Percentiles rank a stretch among this genome's conserved stretches.
Conservation (phyloP, 768 basidiomycete species). For the Lentinula sp. region DNA sequence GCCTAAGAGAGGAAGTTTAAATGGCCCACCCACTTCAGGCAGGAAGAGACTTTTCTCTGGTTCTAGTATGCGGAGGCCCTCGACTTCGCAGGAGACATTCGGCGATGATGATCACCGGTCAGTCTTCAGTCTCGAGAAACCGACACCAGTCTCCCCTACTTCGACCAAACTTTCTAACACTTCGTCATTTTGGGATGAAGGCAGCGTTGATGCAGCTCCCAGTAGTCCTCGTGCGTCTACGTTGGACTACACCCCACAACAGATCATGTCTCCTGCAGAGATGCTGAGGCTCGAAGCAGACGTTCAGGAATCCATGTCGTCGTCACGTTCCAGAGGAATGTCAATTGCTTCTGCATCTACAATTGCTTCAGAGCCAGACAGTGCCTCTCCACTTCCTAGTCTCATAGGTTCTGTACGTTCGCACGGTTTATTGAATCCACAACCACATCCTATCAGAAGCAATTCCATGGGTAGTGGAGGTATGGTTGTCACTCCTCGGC, state of each 20-base stretch:
- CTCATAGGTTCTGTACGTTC: not conserved
- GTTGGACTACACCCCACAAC: conserved; percentile 52
- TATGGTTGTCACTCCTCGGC: conserved; percentile 14
- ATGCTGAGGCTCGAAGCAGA: conserved; percentile 56
- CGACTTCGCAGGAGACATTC: conserved; percentile 34
- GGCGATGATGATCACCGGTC: conserved; percentile 51
- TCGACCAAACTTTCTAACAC: conserved; percentile 16
- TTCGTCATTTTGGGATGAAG: conserved; percentile 47
- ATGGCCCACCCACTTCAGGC: conserved; percentile 21
- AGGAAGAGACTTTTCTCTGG: conserved; percentile 63
- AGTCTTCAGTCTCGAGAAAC: conserved; percentile 42
- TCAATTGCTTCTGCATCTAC: conserved; percentile 37
- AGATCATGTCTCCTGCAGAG: conserved; percentile 63
- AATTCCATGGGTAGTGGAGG: conserved; percentile 21
- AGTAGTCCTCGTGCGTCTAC: conserved; percentile 23
- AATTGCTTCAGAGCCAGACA: conserved; percentile 8
- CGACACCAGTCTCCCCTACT: conserved; percentile 12
- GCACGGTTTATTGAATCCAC: not conserved
- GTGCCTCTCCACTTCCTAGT: not conserved
- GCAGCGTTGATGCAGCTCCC: conserved; percentile 26
- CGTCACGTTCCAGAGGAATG: conserved; percentile 24
- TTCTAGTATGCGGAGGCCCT: conserved; percentile 45
- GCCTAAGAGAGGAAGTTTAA: conserved; percentile 23
- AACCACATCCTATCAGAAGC: not conserved
- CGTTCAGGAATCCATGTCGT: conserved; percentile 21